A percentile compares a stretch with the other conserved stretches of the same genome.
Evolutionary conservation across 2,329 filamentous ascomycete genomes (phyloP).

Genomic region (Cytospora piceicola): DNA sequence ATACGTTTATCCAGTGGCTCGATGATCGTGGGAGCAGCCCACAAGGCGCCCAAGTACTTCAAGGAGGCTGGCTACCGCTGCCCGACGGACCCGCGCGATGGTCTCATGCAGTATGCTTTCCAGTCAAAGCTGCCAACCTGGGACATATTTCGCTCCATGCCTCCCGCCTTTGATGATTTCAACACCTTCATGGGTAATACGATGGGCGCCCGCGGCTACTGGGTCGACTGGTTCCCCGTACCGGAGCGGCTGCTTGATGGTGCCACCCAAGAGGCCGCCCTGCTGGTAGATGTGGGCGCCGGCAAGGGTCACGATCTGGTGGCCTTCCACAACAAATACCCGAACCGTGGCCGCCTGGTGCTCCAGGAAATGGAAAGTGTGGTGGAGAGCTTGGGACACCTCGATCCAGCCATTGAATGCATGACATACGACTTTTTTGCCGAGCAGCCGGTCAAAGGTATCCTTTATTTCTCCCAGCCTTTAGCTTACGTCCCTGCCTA

Average conservation of each 20-base stretch:
- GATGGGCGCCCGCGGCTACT: conserved; percentile 35
- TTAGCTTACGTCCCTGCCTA: background rate
- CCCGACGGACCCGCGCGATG: conserved; percentile 34
- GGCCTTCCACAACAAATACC: conserved; percentile 26
- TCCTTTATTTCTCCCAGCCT: too few relatives aligned
- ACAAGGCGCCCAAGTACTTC: conserved; percentile 35
- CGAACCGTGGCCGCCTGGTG: conserved; percentile 30
- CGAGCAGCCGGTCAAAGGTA: conserved; percentile 42
- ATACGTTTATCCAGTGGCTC: conserved; percentile 25
- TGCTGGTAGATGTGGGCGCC: conserved; percentile 35
- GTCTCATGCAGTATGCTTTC: conserved; percentile 38
- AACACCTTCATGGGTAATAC: conserved; percentile 38
- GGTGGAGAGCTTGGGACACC: conserved; percentile 17
- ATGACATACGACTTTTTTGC: conserved; percentile 43
- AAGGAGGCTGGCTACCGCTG: conserved; percentile 35
- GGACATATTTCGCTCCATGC: conserved; percentile 33
- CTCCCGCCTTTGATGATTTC: conserved; percentile 34
- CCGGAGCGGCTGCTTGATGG: conserved; percentile 36
- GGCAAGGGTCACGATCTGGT: conserved; percentile 33
- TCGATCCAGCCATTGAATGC: conserved; percentile 34
- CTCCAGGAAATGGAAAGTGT: conserved; percentile 35
- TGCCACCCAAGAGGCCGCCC: conserved; percentile 17
- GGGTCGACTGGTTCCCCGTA: conserved; percentile 32
- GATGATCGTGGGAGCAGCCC: conserved; percentile 31
- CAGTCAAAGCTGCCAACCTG: conserved; percentile 35